Conservation (phyloP, 371 early-diverging fungal species). For the Haplosporangium sp. region DNA sequence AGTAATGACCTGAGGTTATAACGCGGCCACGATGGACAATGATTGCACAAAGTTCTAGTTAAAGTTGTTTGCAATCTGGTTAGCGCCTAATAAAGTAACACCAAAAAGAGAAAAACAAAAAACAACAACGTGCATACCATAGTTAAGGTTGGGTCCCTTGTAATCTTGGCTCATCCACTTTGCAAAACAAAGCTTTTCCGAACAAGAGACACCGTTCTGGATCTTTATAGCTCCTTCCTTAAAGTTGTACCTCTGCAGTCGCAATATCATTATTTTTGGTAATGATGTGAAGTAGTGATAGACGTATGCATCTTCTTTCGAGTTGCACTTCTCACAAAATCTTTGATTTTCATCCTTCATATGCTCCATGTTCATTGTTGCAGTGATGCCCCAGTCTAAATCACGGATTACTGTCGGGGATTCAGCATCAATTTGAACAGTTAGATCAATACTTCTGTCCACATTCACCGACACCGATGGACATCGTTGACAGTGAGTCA, state of each 20-base stretch:
- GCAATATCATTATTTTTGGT: constrained; percentile 45
- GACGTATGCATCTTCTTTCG: constrained; percentile 41
- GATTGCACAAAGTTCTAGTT: constrained; percentile 42
- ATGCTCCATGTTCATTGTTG: constrained; percentile 45
- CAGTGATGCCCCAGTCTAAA: constrained; percentile 48
- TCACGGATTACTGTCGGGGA: constrained; percentile 32
- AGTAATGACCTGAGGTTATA: constrained; percentile 45
- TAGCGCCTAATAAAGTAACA: not conserved
- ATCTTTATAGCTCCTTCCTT: constrained; percentile 38
- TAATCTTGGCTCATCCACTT: constrained; percentile 42
- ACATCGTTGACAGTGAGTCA: constrained; percentile 40
- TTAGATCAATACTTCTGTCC: constrained; percentile 37
- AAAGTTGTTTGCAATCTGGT: not conserved
- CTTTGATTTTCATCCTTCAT: constrained; percentile 47
- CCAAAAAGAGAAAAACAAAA: not conserved
- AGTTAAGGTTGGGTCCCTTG: constrained; percentile 14
- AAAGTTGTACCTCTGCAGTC: constrained; percentile 46
- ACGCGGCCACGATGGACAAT: constrained; percentile 41
- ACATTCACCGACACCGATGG: constrained; percentile 11
- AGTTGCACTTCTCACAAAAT: constrained; percentile 42
- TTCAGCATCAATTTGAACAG: constrained; percentile 43
- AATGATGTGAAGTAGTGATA: constrained; percentile 36
- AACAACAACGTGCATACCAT: constrained; percentile 20
- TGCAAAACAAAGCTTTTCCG: constrained; percentile 30
- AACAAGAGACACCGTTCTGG: constrained; percentile 41